Percentiles rank a stretch among this genome's conserved stretches.
These are phyloP conservation scores for Pholiota conissans DNA, from an alignment of 768 basidiomycete species.

Conservation along the genomic window DNA sequence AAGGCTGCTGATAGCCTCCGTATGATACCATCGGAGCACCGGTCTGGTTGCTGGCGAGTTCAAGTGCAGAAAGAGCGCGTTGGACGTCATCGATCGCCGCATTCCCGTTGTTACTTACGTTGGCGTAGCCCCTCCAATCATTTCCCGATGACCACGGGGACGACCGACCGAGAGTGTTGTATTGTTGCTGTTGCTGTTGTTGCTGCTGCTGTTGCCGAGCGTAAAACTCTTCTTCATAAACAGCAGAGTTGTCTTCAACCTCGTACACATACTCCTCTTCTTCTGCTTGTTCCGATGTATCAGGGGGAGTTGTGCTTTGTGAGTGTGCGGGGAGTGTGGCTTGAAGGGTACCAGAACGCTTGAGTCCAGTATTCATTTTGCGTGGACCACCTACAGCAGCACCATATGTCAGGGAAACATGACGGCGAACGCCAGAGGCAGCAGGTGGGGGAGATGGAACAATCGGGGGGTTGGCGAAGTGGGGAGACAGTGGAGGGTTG, in stretches of 20 bases:
- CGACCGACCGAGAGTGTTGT: conserved; percentile 57
- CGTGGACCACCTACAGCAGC: conserved; percentile 53
- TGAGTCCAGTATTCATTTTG: conserved; percentile 53
- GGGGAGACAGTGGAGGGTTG: conserved; percentile 66
- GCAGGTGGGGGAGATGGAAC: conserved; percentile 72
- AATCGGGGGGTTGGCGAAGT: conserved; percentile 47
- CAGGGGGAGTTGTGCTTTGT: conserved; percentile 40
- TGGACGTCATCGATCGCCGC: conserved; percentile 72
- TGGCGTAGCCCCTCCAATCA: conserved; percentile 53
- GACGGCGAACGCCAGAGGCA: conserved; percentile 72
- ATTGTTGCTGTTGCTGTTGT: conserved; percentile 37
- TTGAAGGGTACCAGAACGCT: conserved; percentile 76
- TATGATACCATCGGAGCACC: conserved; percentile 13
- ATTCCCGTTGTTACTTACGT: conserved; percentile 26
- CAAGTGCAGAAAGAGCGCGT: conserved; percentile 69
- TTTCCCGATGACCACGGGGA: conserved; percentile 66
- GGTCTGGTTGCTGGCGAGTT: conserved; percentile 46
- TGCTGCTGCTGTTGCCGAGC: conserved; percentile 35
- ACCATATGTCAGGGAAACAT: conserved; percentile 78
- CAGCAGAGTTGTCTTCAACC: conserved; percentile 43
- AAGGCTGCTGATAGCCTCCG: conserved; percentile 36
- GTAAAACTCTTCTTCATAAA: conserved; percentile 63
- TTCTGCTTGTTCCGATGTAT: conserved; percentile 37
- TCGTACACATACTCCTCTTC: conserved; percentile 54
- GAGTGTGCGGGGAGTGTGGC: conserved; percentile 43